These are phyloP conservation scores for Rhodamnia rubescens DNA, from an alignment of 345 rosid genomes.

Conservation along the genomic window DNA sequence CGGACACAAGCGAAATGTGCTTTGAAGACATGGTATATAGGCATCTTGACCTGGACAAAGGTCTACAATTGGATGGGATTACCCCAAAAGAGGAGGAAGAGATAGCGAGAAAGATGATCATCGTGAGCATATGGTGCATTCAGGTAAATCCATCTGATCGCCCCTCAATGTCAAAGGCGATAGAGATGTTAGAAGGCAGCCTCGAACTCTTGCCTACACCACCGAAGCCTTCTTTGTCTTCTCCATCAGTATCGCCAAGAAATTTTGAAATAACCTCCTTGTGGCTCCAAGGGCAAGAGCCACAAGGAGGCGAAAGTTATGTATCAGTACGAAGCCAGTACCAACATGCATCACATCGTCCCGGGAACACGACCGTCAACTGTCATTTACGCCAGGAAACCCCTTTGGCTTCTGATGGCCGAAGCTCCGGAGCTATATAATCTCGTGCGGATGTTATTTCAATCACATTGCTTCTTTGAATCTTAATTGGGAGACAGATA, in stretches of 20 bases:
- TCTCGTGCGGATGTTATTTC: background rate
- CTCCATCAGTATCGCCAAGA: background rate
- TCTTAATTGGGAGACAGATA: background rate
- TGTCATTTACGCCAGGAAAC: background rate
- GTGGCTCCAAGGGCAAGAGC: background rate
- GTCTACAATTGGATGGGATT: background rate
- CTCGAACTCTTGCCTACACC: background rate
- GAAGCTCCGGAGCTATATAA: background rate
- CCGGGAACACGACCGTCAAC: background rate
- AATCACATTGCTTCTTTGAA: background rate
- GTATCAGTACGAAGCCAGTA: background rate
- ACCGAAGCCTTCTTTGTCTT: background rate
- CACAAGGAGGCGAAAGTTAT: background rate
- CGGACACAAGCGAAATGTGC: slow-evolving; percentile 10
- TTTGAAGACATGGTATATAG: slow-evolving; percentile 21
- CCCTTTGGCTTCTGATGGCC: background rate
- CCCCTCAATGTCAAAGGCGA: background rate
- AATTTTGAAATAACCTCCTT: background rate
- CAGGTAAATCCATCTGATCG: background rate
- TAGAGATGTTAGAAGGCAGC: slow-evolving; percentile 8
- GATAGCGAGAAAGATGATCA: background rate
- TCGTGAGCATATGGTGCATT: slow-evolving; percentile 2
- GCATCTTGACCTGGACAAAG: slow-evolving; percentile 10
- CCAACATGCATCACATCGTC: background rate
- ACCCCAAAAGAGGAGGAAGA: background rate